Conservation (phyloP, 805 yeast species). For the Grigorovia yakushimaensis region DNA sequence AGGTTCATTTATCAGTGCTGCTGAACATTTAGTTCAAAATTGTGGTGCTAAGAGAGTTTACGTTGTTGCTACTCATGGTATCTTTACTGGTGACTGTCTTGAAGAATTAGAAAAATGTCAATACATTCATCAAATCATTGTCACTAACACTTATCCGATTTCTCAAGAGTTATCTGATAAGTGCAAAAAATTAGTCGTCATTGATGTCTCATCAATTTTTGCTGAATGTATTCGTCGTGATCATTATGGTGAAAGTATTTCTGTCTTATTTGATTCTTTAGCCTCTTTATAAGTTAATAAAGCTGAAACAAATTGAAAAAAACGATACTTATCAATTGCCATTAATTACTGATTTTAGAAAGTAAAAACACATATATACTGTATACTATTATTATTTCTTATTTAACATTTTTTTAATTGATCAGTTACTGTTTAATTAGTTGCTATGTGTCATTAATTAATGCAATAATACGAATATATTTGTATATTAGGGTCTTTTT, state of each 20-base stretch:
- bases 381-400: not conserved
- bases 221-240: constrained; percentile 98
- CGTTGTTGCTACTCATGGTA: constrained; percentile 92
- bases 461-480: not conserved
- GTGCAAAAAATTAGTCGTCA: constrained; percentile 65
- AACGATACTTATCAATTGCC: no score
- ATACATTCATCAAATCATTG: constrained; percentile 85
- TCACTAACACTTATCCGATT: constrained; percentile 93
- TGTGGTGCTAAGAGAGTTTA: constrained; percentile 93
- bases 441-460: not conserved
- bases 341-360: not conserved
- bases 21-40: constrained; percentile 90
- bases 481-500: not conserved
- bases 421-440: no score
- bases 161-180: constrained; percentile 46
- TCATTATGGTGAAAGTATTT: constrained; percentile 95
- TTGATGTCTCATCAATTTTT: constrained; percentile 89
- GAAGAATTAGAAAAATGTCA: constrained; percentile 68
- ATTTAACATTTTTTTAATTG: not conserved
- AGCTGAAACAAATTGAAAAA: no score
- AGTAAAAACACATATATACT: not conserved
- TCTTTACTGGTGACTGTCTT: constrained; percentile 79
- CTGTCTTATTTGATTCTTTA: constrained; percentile 83
- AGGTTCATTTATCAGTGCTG: constrained; percentile 88
- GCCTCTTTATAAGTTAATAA: constrained; percentile 33